Evolutionary conservation across 1,139 yeast species (phyloP).

Genomic region (Scheffersomyces insectosa): DNA sequence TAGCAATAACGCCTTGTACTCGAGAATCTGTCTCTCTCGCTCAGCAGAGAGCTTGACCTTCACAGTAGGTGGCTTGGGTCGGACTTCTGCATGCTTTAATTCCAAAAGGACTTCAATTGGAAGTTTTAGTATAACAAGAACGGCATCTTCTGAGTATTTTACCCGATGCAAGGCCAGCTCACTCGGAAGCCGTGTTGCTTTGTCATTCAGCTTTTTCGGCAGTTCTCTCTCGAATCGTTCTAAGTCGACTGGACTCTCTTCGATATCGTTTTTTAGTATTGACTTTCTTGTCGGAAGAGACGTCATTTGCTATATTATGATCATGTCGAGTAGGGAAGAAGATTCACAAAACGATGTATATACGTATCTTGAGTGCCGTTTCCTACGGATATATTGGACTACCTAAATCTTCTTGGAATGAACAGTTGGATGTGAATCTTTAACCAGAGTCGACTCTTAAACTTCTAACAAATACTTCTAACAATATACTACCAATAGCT

Average conservation of each 20-base stretch:
- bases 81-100: neutral
- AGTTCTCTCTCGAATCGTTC: neutral
- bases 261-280: neutral
- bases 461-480: too few species aligned
- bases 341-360: too few species aligned
- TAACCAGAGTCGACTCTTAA: too few species aligned
- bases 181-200: neutral
- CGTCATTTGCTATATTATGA: too few species aligned
- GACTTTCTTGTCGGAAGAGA: neutral
- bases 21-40: neutral
- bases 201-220: constrained; percentile 1
- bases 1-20: constrained; percentile 12
- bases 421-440: too few species aligned
- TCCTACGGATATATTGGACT: too few species aligned
- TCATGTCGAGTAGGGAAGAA: too few species aligned
- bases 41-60: constrained; percentile 12
- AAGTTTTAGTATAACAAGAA: neutral
- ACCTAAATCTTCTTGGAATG: too few species aligned
- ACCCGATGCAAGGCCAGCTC: too few species aligned
- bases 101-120: neutral
- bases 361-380: too few species aligned
- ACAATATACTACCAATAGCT: too few species aligned
- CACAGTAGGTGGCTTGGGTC: constrained; percentile 14
- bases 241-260: neutral
- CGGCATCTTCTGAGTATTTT: neutral